Conservation (phyloP, 306 rosid species). For the Cicer judaicum region DNA sequence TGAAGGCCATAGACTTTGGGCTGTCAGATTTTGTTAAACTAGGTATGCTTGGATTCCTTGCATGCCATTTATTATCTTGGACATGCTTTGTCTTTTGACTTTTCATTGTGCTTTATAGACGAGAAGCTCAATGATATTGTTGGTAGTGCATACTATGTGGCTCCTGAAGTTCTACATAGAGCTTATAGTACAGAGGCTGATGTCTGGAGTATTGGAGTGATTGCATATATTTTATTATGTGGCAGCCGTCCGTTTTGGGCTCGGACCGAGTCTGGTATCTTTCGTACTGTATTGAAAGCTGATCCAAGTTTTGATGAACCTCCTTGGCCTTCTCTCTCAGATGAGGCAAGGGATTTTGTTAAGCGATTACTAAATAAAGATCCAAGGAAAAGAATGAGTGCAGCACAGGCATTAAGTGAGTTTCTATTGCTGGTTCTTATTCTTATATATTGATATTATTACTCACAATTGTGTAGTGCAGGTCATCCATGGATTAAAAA, state of each 20-base stretch:
- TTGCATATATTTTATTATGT: conserved; percentile 89
- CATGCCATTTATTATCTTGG: conserved; percentile 8
- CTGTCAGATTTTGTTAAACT: conserved; percentile 93
- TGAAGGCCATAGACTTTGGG: conserved; percentile 98
- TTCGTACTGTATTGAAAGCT: conserved; percentile 85
- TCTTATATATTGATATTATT: conserved; percentile 35
- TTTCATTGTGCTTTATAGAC: conserved; percentile 60
- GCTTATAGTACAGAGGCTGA: conserved; percentile 93
- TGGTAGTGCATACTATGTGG: conserved; percentile 97
- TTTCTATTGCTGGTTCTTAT: conserved; percentile 37
- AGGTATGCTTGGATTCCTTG: conserved; percentile 53
- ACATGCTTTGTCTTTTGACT: conserved; percentile 29
- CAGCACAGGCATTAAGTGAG: conserved; percentile 89
- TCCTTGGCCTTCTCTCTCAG: conserved; percentile 91
- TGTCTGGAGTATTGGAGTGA: conserved; percentile 94
- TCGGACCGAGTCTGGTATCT: conserved; percentile 92
- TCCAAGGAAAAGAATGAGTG: conserved; percentile 90
- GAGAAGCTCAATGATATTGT: conserved; percentile 92
- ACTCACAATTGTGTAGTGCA: conserved; percentile 55
- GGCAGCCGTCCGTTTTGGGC: conserved; percentile 99
- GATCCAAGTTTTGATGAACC: conserved; percentile 86
- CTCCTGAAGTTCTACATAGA: conserved; percentile 96
- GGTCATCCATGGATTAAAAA: conserved; percentile 93
- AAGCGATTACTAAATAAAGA: conserved; percentile 84
- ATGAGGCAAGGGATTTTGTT: conserved; percentile 82